These are phyloP conservation scores for Candolleomyces eurysporus DNA, from an alignment of 768 basidiomycete genomes.

Conservation along the genomic window DNA sequence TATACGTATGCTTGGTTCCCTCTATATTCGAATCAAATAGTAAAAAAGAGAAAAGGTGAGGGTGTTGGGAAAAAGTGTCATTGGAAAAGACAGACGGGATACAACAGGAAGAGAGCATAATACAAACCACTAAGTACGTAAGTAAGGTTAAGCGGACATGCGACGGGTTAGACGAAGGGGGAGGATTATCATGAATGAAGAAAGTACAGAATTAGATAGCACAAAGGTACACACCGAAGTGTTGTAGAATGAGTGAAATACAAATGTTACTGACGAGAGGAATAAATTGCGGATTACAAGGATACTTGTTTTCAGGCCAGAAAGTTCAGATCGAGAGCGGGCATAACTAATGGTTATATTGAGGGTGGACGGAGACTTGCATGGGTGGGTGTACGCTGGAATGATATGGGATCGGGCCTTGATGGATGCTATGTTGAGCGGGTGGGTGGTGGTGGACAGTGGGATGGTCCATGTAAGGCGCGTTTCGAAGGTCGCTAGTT, in stretches of 20 bases:
- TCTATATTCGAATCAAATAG: too few relatives aligned
- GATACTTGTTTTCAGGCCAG: neutral
- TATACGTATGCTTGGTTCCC: too few relatives aligned
- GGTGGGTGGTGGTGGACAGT: slow-evolving; percentile 19
- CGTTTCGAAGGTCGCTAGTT: slow-evolving; percentile 17
- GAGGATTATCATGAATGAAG: neutral
- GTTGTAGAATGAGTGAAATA: neutral
- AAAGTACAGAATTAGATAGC: neutral
- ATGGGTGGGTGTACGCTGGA: slow-evolving; percentile 22
- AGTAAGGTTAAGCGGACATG: too few relatives aligned
- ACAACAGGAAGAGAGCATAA: too few relatives aligned
- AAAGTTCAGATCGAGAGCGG: neutral
- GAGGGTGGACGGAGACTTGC: slow-evolving; percentile 1
- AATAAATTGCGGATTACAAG: neutral
- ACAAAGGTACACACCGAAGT: slow-evolving; percentile 3
- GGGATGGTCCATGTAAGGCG: slow-evolving; percentile 26
- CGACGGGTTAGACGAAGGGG: neutral
- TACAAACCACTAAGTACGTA: too few relatives aligned
- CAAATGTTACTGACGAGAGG: neutral
- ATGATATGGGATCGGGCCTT: slow-evolving; percentile 28
- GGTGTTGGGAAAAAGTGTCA: too few relatives aligned
- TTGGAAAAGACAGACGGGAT: too few relatives aligned
- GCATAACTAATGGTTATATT: slow-evolving; percentile 1
- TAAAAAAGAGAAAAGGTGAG: too few relatives aligned
- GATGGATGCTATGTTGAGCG: slow-evolving; percentile 15